Evolutionary conservation across 371 early-diverging fungal genomes (phyloP).

Genomic region (Mucor mucedo): DNA sequence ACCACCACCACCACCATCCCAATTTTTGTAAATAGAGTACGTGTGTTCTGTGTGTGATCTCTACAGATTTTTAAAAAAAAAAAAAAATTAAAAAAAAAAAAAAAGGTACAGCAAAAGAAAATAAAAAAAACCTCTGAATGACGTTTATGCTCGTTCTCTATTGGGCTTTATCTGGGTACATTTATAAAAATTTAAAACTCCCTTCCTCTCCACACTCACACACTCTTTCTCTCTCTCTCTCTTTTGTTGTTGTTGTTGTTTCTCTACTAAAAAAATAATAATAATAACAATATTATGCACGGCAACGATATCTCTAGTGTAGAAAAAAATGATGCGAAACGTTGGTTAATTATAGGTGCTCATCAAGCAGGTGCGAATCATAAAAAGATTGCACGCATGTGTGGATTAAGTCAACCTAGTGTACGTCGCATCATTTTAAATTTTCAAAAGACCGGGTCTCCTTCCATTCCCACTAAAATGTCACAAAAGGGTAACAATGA

Average conservation of each 20-base stretch:
- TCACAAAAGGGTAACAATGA: conserved; percentile 10
- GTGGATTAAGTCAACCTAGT: conserved; percentile 40
- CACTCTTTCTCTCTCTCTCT: not conserved
- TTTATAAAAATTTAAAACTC: not conserved
- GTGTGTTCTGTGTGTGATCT: too few relatives aligned
- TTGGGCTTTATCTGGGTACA: too few relatives aligned
- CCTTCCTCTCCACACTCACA: not conserved
- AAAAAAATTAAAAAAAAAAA: not conserved
- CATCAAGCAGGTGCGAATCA: conserved; percentile 51
- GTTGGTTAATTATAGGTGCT: conserved; percentile 55
- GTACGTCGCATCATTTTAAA: conserved; percentile 48
- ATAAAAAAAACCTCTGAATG: not conserved
- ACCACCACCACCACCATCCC: not conserved
- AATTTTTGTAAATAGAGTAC: not conserved
- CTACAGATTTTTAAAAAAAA: too few relatives aligned
- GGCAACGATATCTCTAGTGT: not conserved
- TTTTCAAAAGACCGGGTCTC: conserved; percentile 48
- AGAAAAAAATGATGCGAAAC: conserved; percentile 19
- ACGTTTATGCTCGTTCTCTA: not conserved
- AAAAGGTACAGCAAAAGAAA: not conserved
- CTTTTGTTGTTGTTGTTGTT: not conserved
- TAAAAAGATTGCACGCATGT: conserved; percentile 41
- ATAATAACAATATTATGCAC: not conserved
- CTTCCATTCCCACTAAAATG: conserved; percentile 17
- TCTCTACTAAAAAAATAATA: not conserved